Percentiles rank a stretch among this genome's conserved stretches.
These are phyloP conservation scores for Akanthomyces lecanii DNA, from an alignment of 2,329 filamentous ascomycete genomes.

Conservation along the genomic window DNA sequence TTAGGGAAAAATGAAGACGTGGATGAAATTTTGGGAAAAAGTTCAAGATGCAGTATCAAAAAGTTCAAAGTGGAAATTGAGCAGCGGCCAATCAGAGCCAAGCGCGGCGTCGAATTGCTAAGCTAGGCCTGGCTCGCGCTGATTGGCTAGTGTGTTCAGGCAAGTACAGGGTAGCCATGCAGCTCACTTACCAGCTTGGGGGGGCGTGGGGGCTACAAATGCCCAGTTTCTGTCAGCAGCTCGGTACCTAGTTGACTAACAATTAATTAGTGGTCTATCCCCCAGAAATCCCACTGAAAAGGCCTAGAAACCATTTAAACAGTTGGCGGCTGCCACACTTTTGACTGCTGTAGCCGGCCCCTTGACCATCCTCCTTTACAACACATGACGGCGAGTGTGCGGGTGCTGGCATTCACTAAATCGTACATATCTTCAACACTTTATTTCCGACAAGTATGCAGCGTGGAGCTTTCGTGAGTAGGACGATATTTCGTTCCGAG, in stretches of 20 bases:
- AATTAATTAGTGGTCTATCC: background rate
- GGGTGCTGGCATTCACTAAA: background rate
- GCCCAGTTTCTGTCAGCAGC: background rate
- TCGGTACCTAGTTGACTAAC: background rate
- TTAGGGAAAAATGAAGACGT: background rate
- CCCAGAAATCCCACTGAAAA: background rate
- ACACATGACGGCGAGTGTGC: background rate
- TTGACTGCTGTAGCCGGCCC: background rate
- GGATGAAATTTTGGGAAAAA: background rate
- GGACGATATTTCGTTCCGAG: background rate
- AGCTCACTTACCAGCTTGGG: too few species aligned
- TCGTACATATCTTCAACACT: background rate
- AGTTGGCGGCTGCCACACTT: background rate
- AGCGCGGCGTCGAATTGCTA: background rate
- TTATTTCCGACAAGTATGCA: background rate
- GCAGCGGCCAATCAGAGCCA: slow-evolving; percentile 8
- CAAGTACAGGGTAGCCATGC: too few species aligned
- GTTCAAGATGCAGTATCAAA: slow-evolving; percentile 2
- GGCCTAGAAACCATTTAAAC: background rate
- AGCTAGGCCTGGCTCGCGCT: background rate
- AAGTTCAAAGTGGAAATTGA: slow-evolving; percentile 9
- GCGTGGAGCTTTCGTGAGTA: background rate
- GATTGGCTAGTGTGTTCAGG: background rate
- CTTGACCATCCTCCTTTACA: background rate
- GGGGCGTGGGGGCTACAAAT: too few species aligned